Evolutionary conservation across 1,284 basidiomycete species (phyloP), one percentile per base, ranked within the genome.

Genomic region (Marasmius sp.): DNA sequence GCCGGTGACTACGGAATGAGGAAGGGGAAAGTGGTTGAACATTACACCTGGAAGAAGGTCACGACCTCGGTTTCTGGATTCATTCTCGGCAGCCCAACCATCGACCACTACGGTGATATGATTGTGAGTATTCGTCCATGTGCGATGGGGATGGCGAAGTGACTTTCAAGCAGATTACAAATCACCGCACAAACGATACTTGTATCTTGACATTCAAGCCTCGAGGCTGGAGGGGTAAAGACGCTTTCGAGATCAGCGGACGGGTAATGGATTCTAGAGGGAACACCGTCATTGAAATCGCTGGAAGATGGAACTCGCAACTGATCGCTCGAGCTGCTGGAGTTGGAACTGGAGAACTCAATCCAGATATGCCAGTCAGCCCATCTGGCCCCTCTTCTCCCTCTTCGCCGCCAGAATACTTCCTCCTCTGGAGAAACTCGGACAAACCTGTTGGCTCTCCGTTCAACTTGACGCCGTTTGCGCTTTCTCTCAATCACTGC

Each of bases 101-200:
- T 98, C 66, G 97, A 98, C 73, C 97, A 99, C 80, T 98, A 97
- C 70, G 96, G 95, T 20, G 93, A 97, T 70, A 94, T 97, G 89
- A 84, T 87, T 61, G 92, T 97, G 69, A 77, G 89, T 86, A 5
- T 22, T 27, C 53, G 16, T 34, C 6, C 33, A 38, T 47, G 52
- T 18, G 9, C 14, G 27, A 18, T 20, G 52, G 38, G 12, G 5
- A 18, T 20, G 33, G 38, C 16, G 10, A 11, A 51, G 6, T 9
- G 12, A 11, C 12, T 11, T 38, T n/a, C 1, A 1, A 12, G 53
- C 72, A 93, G 87, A 80, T 97, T 60, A 91, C 88, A 38, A 98
- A 98, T 70, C 96, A 98, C 72, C 87, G 93, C 9, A 98, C 96
- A 0, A 86, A 88, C n/a, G 96, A 98, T 68, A 86, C 84, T 50